These are phyloP conservation scores for Clavulina sp. DNA, from an alignment of 768 basidiomycete species.

Conservation along the genomic window DNA sequence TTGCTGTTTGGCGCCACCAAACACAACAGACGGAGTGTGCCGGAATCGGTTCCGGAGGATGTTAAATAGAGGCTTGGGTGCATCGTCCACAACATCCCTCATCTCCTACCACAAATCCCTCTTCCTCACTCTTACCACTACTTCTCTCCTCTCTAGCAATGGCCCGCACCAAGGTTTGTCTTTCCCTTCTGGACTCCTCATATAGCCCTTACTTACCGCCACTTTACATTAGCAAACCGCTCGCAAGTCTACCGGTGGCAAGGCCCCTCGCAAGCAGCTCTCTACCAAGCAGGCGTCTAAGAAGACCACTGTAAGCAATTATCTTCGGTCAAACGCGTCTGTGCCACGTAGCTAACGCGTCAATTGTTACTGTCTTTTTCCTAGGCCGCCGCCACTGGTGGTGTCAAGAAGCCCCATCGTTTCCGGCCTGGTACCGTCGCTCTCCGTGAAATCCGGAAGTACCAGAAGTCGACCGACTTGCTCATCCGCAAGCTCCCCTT, in stretches of 20 bases:
- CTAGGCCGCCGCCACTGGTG: conserved; percentile 33
- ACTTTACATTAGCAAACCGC: conserved; percentile 19
- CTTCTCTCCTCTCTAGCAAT: conserved; percentile 8
- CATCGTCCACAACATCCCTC: background rate
- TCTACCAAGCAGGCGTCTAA: conserved; percentile 25
- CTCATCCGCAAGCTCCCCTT: conserved; percentile 33
- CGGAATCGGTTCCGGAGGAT: too few relatives aligned
- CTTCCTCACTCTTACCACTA: background rate
- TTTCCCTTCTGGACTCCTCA: background rate
- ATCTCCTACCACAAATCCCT: background rate
- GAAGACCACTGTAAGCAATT: conserved; percentile 15
- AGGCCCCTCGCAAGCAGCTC: conserved; percentile 19
- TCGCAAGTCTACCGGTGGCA: conserved; percentile 24
- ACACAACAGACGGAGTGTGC: too few relatives aligned
- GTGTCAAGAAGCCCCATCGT: conserved; percentile 70
- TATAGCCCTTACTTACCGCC: background rate
- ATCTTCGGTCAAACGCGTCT: background rate
- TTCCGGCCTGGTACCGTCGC: conserved; percentile 68
- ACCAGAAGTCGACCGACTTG: conserved; percentile 33
- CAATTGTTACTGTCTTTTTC: background rate
- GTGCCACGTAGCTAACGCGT: background rate
- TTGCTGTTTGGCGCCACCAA: too few relatives aligned
- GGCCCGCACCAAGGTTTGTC: conserved; percentile 14
- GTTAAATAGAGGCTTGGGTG: too few relatives aligned
- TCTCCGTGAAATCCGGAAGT: conserved; percentile 48